phyloP scores from a whole-genome alignment of 805 yeast genomes.

The Suhomyces tanzawaensis region DNA sequence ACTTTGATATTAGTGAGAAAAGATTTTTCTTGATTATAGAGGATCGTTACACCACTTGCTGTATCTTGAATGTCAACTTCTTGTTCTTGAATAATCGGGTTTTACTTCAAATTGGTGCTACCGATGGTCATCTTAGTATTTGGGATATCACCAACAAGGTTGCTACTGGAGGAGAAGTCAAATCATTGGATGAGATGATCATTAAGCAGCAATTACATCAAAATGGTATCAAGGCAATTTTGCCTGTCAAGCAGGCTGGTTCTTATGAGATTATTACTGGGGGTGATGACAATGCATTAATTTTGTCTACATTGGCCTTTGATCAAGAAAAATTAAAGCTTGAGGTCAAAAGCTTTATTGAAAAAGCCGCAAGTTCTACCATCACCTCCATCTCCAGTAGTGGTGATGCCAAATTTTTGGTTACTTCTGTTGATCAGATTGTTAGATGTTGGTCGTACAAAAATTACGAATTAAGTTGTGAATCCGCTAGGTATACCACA shows the following conservation, averaged over 20 bases:
- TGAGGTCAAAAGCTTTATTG: slow-evolving; percentile 31
- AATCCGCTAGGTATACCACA: slow-evolving; percentile 60
- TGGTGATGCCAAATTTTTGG: slow-evolving; percentile 36
- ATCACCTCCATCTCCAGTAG: slow-evolving; percentile 60
- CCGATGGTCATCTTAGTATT: slow-evolving; percentile 75
- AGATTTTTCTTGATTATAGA: slow-evolving; percentile 43
- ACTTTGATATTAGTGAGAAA: slow-evolving; percentile 37
- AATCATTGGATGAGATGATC: slow-evolving; percentile 24
- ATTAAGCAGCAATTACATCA: slow-evolving; percentile 66
- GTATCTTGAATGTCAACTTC: slow-evolving; percentile 64
- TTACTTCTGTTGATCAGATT: slow-evolving; percentile 83
- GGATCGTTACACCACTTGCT: slow-evolving; percentile 68
- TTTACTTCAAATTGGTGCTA: slow-evolving; percentile 59
- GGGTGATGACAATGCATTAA: slow-evolving; percentile 86
- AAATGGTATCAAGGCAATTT: slow-evolving; percentile 75
- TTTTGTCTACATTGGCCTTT: slow-evolving; percentile 20
- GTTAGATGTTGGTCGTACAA: slow-evolving; percentile 60
- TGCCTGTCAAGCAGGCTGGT: slow-evolving; percentile 9
- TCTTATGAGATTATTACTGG: slow-evolving; percentile 58
- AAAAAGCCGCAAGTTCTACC: slow-evolving; percentile 80
- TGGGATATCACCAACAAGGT: slow-evolving; percentile 49
- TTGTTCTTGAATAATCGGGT: slow-evolving; percentile 24
- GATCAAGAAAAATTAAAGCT: slow-evolving; percentile 18
- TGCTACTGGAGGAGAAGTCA: background rate
- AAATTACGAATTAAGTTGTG: slow-evolving; percentile 19